Evolutionary conservation across 345 rosid genomes (phyloP), one percentile per base, ranked within the genome.

Genomic region (Linum tenue): DNA sequence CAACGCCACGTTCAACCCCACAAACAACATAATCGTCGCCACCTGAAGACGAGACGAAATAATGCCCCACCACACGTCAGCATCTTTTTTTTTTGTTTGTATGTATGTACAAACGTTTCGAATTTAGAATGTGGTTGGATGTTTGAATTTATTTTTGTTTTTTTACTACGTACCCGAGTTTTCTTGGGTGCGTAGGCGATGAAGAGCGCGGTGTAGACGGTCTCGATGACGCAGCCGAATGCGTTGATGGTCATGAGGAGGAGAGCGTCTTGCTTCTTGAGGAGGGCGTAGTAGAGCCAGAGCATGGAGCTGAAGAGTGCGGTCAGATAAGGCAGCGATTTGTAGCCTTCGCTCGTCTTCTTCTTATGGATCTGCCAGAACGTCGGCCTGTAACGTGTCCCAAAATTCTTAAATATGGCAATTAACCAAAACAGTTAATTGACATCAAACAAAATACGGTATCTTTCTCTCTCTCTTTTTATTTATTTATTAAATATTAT

Each of bases 221-320:
- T 83, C 72, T 95, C 92, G 2, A 91, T 67, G 53, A 83, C 67
- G 75, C 86, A 85, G 41, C 99, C 99, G 7, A 95, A 80, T 4
- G 86, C 66, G 80, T 95, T 95, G 64, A 91, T 88, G 70, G 99
- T 91, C 76, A 88, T 65, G 58, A 95, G 82, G 56, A 95, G 95
- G 60, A 85, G 63, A 44, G 87, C 89, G 58, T 76, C 65, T 39
- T 48, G 14, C 53, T 61, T 65, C 56, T 95, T 91, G 9, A 82
- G 57, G 70, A 78, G 67, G 22, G 99, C 96, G 69, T 95, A 95
- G 72, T 81, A 87, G 12, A 91, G 82, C 99, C 99, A 95, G 1
- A 95, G 79, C 96, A 84, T 87, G 53, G 88, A 87, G 77, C 97
- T 89, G 82, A 89, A 89, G 42, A 95, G 64, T 48, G 99, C 90